Evolutionary conservation across 73 alveolate species (phyloP).

Genomic region (Paramecium sonneborni): DNA sequence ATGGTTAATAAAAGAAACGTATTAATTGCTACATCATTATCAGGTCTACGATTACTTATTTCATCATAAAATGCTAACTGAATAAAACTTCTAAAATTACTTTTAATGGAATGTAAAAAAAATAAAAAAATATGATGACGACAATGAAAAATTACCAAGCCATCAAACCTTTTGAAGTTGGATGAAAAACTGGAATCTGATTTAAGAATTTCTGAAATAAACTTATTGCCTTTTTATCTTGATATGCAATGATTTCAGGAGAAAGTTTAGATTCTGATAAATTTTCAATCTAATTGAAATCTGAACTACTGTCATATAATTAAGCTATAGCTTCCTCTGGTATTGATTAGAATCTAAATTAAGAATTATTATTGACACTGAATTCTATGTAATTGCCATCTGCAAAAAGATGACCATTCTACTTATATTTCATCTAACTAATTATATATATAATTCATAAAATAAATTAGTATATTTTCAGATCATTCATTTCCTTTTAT

Average conservation of each 20-base stretch:
- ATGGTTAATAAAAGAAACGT: not conserved
- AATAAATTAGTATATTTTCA: not conserved
- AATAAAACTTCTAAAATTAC: not conserved
- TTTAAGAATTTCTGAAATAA: not conserved
- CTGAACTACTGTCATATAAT: not conserved
- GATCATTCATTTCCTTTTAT: slow-evolving; percentile 63
- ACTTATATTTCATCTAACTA: not conserved
- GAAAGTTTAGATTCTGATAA: not conserved
- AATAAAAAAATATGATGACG: not conserved
- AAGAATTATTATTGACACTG: not conserved
- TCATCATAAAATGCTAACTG: slow-evolving; percentile 30
- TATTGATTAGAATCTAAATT: not conserved
- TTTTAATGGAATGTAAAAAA: slow-evolving; percentile 29
- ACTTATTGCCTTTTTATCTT: not conserved
- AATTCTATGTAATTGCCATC: not conserved
- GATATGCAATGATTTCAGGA: not conserved
- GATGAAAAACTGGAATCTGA: slow-evolving; percentile 30
- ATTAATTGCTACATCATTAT: not conserved
- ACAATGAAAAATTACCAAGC: slow-evolving; percentile 18
- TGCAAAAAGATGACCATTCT: not conserved
- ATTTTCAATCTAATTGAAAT: not conserved
- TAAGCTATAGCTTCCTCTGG: not conserved
- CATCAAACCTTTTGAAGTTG: not conserved
- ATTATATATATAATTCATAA: too few relatives aligned
- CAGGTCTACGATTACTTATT: not conserved